A percentile compares a stretch with the other conserved stretches of the same genome.
phyloP scores from a whole-genome alignment of 2,329 filamentous ascomycete species.

The Venturiaceae sp. region DNA sequence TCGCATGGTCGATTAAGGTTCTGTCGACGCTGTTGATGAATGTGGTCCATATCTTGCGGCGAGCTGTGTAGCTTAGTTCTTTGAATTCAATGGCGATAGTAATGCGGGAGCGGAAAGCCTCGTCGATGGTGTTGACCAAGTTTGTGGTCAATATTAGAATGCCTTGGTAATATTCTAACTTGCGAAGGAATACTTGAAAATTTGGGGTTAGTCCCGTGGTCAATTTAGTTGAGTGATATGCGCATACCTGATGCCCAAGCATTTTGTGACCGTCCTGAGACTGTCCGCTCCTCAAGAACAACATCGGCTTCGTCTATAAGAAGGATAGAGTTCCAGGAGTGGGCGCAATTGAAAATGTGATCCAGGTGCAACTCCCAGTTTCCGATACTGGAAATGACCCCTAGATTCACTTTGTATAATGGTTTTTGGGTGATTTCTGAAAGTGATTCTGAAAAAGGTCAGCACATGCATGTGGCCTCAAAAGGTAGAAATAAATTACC shows the following conservation, averaged over 20 bases:
- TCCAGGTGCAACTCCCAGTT: slow-evolving; percentile 36
- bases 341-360: slow-evolving; percentile 37
- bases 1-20: too few relatives aligned
- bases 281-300: slow-evolving; percentile 36
- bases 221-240: not conserved
- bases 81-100: slow-evolving; percentile 11
- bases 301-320: slow-evolving; percentile 46
- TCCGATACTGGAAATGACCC: slow-evolving; percentile 37
- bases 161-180: slow-evolving; percentile 28
- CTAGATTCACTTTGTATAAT: slow-evolving; percentile 38
- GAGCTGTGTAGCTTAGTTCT: not conserved
- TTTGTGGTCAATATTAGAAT: slow-evolving; percentile 21
- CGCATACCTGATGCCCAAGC: slow-evolving; percentile 24
- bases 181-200: slow-evolving; percentile 31
- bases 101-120: slow-evolving; percentile 15
- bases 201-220: too few relatives aligned
- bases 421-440: slow-evolving; percentile 28
- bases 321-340: slow-evolving; percentile 41
- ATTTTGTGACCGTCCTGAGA: slow-evolving; percentile 38
- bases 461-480: not conserved
- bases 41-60: slow-evolving; percentile 16
- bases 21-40: slow-evolving; percentile 18
- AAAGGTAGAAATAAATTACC: not conserved
- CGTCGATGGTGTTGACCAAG: slow-evolving; percentile 13
- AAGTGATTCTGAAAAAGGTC: slow-evolving; percentile 18